A percentile compares a stretch with the other conserved stretches of the same genome.
phyloP scores from a whole-genome alignment of 116 monocot genomes.

The Papilionanthe hybrid region DNA sequence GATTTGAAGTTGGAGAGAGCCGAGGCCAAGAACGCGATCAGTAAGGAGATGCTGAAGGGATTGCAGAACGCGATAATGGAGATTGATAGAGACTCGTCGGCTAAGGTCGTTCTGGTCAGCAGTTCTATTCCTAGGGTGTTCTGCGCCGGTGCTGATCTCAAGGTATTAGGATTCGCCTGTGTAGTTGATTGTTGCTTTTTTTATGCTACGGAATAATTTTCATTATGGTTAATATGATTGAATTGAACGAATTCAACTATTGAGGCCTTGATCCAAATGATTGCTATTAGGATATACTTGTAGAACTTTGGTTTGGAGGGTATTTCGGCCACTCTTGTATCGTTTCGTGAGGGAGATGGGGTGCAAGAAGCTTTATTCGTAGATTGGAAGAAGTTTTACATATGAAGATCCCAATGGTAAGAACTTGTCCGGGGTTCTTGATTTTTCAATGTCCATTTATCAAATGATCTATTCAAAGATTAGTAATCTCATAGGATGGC shows the following conservation, averaged over 20 bases:
- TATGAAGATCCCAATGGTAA: too few species aligned
- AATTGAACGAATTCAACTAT: not conserved
- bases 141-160: constrained; percentile 94
- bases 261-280: not conserved
- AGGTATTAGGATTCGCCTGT: constrained; percentile 32
- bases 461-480: too few species aligned
- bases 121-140: constrained; percentile 82
- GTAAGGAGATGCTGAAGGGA: constrained; percentile 68
- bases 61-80: constrained; percentile 43
- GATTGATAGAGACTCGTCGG: constrained; percentile 49
- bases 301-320: not conserved
- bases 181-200: not conserved
- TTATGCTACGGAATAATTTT: not conserved
- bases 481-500: too few species aligned
- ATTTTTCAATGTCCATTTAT: too few species aligned
- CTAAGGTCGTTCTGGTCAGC: constrained; percentile 61
- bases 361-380: too few species aligned
- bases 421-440: too few species aligned
- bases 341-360: too few species aligned
- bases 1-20: constrained; percentile 71
- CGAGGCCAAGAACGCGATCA: constrained; percentile 89
- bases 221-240: not conserved
- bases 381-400: too few species aligned
- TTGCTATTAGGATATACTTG: not conserved
- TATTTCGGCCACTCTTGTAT: not conserved